A percentile compares a stretch with the other conserved stretches of the same genome.
These are phyloP conservation scores for Backusella tuberculispora DNA, from an alignment of 192 early-diverging fungal species.

Conservation along the genomic window DNA sequence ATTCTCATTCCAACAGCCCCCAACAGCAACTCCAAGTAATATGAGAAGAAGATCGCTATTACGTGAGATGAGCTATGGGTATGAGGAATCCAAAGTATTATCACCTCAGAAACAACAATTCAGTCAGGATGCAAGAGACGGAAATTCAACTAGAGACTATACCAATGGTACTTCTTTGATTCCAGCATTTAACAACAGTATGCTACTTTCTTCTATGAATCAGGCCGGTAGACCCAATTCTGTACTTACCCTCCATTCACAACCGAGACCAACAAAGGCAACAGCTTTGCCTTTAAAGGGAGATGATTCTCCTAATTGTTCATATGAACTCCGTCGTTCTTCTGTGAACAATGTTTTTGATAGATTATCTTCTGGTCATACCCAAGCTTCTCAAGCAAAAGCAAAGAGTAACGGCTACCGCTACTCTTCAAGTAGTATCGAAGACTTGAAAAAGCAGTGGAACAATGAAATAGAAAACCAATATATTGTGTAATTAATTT, in stretches of 20 bases:
- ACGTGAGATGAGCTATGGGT: neutral
- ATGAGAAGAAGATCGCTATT: constrained; percentile 6
- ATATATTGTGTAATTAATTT: neutral
- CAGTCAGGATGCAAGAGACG: neutral
- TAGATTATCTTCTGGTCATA: constrained; percentile 30
- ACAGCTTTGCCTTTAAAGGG: neutral
- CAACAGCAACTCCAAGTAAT: neutral
- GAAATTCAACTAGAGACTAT: neutral
- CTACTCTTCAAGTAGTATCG: constrained; percentile 9
- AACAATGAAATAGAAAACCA: neutral
- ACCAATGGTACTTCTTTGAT: neutral
- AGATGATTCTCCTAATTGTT: neutral
- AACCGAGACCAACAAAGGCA: neutral
- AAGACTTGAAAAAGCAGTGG: constrained; percentile 5
- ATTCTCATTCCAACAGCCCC: constrained; percentile 11
- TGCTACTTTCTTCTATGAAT: neutral
- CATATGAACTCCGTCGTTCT: constrained; percentile 1
- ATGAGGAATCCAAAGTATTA: neutral
- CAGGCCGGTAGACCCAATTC: neutral
- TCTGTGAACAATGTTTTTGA: constrained; percentile 31
- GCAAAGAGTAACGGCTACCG: neutral
- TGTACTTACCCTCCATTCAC: neutral
- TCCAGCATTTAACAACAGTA: constrained; percentile 13
- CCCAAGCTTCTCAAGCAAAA: constrained; percentile 29
- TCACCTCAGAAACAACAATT: constrained; percentile 14